Evolutionary conservation across 129 eudicot genomes (phyloP).

Genomic region (Gnaphalium uliginosum): DNA sequence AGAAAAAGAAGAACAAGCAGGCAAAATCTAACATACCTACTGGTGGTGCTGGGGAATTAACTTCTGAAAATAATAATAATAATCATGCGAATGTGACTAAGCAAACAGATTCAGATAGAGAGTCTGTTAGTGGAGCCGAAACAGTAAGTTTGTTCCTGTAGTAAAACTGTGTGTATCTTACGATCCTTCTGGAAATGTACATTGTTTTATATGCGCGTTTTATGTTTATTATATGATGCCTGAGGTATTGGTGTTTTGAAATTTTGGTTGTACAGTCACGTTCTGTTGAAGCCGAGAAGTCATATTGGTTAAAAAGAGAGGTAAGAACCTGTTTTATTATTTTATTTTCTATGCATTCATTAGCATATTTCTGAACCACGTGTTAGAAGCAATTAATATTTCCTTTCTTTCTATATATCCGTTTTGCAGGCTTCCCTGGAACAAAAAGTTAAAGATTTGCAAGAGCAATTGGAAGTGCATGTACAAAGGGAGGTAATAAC

Average conservation of each 20-base stretch:
- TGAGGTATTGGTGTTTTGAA: neutral
- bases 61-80: conserved; percentile 34
- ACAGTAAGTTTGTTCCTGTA: conserved; percentile 47
- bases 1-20: conserved; percentile 83
- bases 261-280: conserved; percentile 28
- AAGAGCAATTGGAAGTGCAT: conserved; percentile 43
- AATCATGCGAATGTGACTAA: conserved; percentile 29
- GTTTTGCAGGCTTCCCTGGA: conserved; percentile 47
- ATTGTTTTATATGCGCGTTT: neutral
- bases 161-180: neutral
- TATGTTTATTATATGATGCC: conserved; percentile 11
- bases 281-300: conserved; percentile 35
- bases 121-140: conserved; percentile 41
- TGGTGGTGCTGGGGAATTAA: conserved; percentile 34
- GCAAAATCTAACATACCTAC: conserved; percentile 31
- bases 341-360: conserved; percentile 7
- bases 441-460: conserved; percentile 49
- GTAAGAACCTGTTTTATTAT: conserved; percentile 14
- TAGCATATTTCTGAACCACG: conserved; percentile 9
- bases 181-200: neutral
- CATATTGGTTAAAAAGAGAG: conserved; percentile 50
- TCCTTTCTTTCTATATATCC: neutral
- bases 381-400: neutral
- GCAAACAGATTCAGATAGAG: conserved; percentile 31
- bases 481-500: conserved; percentile 51